phyloP scores from a whole-genome alignment of 2,329 filamentous ascomycete species.

The Xylaria digitata region DNA sequence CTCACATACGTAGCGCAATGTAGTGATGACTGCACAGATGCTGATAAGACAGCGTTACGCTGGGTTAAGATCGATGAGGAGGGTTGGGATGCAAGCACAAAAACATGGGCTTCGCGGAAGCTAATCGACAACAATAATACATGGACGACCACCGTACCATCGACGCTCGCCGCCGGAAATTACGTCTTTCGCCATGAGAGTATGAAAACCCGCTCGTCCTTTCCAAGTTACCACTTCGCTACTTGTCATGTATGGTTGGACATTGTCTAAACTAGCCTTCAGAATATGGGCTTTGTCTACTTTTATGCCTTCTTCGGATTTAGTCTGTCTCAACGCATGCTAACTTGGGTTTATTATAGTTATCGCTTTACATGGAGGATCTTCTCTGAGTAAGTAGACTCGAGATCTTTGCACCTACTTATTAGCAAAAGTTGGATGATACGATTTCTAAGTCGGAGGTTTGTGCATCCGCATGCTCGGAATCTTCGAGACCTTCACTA shows the following conservation, averaged over 20 bases:
- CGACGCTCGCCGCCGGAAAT: constrained; percentile 56
- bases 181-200: constrained; percentile 62
- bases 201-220: not conserved
- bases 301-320: not conserved
- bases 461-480: not conserved
- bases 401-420: not conserved
- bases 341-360: constrained; percentile 37
- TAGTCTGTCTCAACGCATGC: not conserved
- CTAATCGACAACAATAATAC: constrained; percentile 61
- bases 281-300: not conserved
- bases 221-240: not conserved
- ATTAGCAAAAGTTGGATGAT: not conserved
- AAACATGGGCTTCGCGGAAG: constrained; percentile 51
- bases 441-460: not conserved
- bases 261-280: too few species aligned
- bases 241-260: not conserved
- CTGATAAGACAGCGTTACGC: constrained; percentile 37
- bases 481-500: not conserved
- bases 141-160: constrained; percentile 58
- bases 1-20: constrained; percentile 53
- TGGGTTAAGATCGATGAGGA: constrained; percentile 48
- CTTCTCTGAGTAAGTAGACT: constrained; percentile 12
- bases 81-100: constrained; percentile 44
- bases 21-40: constrained; percentile 18
- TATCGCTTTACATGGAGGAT: constrained; percentile 59